Conservation (phyloP, 2,329 filamentous ascomycete genomes). For the Cladophialophora psammophila region DNA sequence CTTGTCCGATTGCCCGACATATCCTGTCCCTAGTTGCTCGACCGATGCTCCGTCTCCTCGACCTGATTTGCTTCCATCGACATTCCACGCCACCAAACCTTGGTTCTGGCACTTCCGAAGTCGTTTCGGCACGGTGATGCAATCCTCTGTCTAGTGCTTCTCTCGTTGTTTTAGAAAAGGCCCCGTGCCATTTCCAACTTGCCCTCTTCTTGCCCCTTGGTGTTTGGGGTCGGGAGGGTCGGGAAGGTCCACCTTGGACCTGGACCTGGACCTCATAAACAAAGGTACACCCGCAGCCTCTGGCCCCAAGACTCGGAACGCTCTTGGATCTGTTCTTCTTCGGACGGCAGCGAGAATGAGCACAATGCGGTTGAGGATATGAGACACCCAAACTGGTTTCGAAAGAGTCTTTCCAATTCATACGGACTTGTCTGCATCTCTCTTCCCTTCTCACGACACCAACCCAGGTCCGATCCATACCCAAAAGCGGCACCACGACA, state of each 20-base stretch:
- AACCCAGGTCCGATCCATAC: background rate
- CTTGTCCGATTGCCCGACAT: conserved; percentile 30
- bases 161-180: background rate
- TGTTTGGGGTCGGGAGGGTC: background rate
- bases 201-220: background rate
- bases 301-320: background rate
- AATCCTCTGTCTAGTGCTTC: conserved; percentile 11
- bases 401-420: background rate
- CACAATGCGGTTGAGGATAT: background rate
- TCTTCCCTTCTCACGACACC: background rate
- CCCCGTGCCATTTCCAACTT: background rate
- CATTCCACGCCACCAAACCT: background rate
- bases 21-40: background rate
- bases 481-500: conserved; percentile 1
- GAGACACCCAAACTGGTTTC: background rate
- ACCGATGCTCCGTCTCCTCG: background rate
- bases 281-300: background rate
- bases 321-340: background rate
- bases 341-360: background rate
- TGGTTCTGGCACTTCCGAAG: background rate
- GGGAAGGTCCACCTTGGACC: background rate
- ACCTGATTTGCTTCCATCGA: background rate
- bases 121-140: background rate
- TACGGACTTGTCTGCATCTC: background rate
- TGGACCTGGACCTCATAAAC: background rate